These are phyloP conservation scores for Zopfia rhizophila DNA, from an alignment of 2,329 filamentous ascomycete species.

Conservation along the genomic window DNA sequence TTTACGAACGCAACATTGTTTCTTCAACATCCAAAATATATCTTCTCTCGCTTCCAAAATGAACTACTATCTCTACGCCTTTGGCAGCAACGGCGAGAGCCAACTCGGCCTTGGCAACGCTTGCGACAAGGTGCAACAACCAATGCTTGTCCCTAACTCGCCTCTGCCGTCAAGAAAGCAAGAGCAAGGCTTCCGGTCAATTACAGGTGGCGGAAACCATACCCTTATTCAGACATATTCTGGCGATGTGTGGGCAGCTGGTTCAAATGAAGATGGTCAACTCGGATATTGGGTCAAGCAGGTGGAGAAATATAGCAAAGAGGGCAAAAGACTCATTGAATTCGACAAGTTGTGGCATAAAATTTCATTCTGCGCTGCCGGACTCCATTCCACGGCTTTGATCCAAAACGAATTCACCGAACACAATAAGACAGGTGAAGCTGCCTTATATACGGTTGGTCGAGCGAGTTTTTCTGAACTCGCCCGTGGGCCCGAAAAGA, in stretches of 20 bases:
- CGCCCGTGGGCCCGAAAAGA: slow-evolving; percentile 16
- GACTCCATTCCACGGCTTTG: slow-evolving; percentile 40
- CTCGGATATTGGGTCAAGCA: slow-evolving; percentile 42
- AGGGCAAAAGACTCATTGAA: slow-evolving; percentile 2
- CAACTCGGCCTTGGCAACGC: slow-evolving; percentile 61
- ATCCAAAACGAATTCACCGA: slow-evolving; percentile 10
- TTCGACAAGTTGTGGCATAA: slow-evolving; percentile 15
- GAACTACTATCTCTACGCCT: slow-evolving; percentile 50
- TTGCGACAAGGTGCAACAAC: slow-evolving; percentile 52
- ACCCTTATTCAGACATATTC: slow-evolving; percentile 75
- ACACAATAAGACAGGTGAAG: background rate
- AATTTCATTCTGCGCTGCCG: slow-evolving; percentile 28
- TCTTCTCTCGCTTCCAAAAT: slow-evolving; percentile 18
- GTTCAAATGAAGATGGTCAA: slow-evolving; percentile 65
- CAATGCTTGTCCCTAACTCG: slow-evolving; percentile 20
- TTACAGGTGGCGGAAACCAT: slow-evolving; percentile 84
- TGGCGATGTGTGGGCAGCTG: slow-evolving; percentile 72
- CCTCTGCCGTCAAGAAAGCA: slow-evolving; percentile 5
- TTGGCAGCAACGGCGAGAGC: slow-evolving; percentile 64
- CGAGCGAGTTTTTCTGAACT: too few relatives aligned
- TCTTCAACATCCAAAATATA: too few relatives aligned
- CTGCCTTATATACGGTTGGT: too few relatives aligned
- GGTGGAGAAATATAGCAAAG: slow-evolving; percentile 1
- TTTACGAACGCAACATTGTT: too few relatives aligned
- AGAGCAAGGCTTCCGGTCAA: slow-evolving; percentile 33